Conservation (phyloP, 164 flowering plant species). For the Magnolia sinica region DNA sequence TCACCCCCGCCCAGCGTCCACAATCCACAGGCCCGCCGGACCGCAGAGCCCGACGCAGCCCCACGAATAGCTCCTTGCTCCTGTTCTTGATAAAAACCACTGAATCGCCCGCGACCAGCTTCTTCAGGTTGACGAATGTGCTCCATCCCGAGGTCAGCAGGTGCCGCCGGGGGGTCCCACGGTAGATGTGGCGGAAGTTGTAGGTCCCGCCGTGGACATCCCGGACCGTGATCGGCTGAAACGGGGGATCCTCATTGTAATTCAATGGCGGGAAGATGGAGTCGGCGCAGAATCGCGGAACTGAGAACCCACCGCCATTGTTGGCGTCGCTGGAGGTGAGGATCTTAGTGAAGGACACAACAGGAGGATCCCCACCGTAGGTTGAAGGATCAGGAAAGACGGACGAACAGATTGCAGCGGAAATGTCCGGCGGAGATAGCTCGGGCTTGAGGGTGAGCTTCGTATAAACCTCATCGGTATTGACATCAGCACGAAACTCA, state of each 20-base stretch:
- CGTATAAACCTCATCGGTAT: slow-evolving; percentile 55
- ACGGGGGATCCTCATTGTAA: slow-evolving; percentile 58
- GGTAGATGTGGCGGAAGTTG: slow-evolving; percentile 60
- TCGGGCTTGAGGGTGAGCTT: slow-evolving; percentile 29
- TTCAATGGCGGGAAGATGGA: slow-evolving; percentile 61
- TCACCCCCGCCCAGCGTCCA: slow-evolving; percentile 13
- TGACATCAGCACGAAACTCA: slow-evolving; percentile 36
- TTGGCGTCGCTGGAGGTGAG: slow-evolving; percentile 79
- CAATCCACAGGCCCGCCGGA: not conserved
- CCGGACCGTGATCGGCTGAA: slow-evolving; percentile 45
- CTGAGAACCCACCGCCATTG: slow-evolving; percentile 91
- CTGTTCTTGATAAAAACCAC: slow-evolving; percentile 60
- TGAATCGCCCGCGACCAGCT: slow-evolving; percentile 68
- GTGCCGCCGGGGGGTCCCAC: slow-evolving; percentile 83
- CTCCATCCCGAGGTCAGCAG: slow-evolving; percentile 91
- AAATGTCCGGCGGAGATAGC: not conserved
- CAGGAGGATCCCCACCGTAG: not conserved
- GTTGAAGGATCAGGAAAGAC: too few species aligned
- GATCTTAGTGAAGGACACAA: slow-evolving; percentile 50
- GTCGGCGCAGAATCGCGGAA: slow-evolving; percentile 79
- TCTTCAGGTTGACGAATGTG: slow-evolving; percentile 73
- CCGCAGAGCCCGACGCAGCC: slow-evolving; percentile 44
- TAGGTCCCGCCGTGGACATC: slow-evolving; percentile 55
- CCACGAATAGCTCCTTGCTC: slow-evolving; percentile 41
- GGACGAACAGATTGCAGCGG: not conserved